Conservation (phyloP, 495 filamentous ascomycete species). For the Trichodelitschia bisporula region DNA sequence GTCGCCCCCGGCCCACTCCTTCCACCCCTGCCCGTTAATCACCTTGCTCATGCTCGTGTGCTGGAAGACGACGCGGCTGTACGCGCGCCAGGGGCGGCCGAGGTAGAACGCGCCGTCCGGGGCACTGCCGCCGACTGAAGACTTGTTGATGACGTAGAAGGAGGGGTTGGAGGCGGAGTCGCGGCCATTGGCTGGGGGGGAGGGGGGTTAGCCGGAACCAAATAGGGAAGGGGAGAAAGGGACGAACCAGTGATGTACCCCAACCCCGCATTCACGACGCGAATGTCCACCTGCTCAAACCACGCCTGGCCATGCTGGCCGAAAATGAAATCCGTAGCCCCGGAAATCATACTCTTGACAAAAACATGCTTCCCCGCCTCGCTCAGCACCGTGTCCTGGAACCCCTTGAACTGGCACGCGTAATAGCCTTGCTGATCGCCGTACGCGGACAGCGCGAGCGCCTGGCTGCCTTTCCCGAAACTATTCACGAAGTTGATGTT, state of each 20-base stretch:
- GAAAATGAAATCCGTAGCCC: conserved; percentile 43
- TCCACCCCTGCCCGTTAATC: conserved; percentile 37
- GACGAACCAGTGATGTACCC: conserved; percentile 23
- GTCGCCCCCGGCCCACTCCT: conserved; percentile 24
- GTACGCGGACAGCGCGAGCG: conserved; percentile 31
- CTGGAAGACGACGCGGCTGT: conserved; percentile 37
- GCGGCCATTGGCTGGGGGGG: conserved; percentile 29
- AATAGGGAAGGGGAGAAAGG: not conserved
- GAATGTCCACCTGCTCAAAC: conserved; percentile 33
- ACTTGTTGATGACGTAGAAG: no score
- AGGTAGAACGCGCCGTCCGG: conserved; percentile 29
- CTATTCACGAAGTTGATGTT: conserved; percentile 38
- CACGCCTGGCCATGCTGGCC: conserved; percentile 33
- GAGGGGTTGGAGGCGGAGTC: conserved; percentile 21
- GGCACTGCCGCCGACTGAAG: conserved; percentile 25
- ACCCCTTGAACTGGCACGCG: conserved; percentile 28
- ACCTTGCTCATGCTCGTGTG: conserved; percentile 26
- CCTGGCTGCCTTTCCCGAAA: conserved; percentile 27
- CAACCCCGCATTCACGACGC: conserved; percentile 22
- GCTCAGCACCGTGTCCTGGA: conserved; percentile 36
- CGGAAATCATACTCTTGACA: conserved; percentile 27
- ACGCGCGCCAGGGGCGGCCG: conserved; percentile 39
- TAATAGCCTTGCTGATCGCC: conserved; percentile 31
- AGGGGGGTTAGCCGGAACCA: conserved; percentile 1
- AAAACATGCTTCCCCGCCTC: conserved; percentile 34